Base-by-base conservation (phyloP, 208 protist genomes). In the Phytomonas francai region DNA sequence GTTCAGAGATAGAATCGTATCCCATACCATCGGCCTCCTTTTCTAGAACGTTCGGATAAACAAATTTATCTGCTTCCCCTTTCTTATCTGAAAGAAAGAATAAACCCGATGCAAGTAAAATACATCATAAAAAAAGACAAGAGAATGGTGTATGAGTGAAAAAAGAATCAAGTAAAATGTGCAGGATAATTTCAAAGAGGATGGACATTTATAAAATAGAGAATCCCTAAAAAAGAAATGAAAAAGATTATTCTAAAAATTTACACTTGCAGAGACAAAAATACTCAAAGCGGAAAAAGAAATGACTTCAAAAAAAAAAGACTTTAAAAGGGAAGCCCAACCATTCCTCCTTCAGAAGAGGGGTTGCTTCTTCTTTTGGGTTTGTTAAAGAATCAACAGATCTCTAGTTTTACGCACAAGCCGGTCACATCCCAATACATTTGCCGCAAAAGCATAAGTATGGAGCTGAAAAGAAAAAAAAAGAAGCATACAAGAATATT, bases 311-410 rank as follows among this genome's bases (percentile, higher is more conserved):
- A 19, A 34, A 62, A 54, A 63, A 62, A 60, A 59, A 31, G 3
- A 51, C 28, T 5, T 31, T 39, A 8, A 11, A 45, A 69, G 16
- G 8, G 33, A 29, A 27, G 16, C 77, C 67, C 83, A 88, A 85
- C 54, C 87, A 78, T 71, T 93, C 83, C 67, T 87, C 82, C 57
- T 88, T 79, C 30, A 88, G 12, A 70, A 57, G 63, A 67, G 33
- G 32, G 54, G 33, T 25, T 6, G 49, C 34, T 54, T 57, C 39
- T 29, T 27, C 30, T 67, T 51, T 36, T 33, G 32, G 4, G 25
- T 28, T 61, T 34, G 22, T 30, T 39, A 33, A 42, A 54, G 54
- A 67, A 32, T 49, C 27, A 67, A 59, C 31, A 6, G 9, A 33
- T 33, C 22, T 3, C 16, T 61, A 19, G 57, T 61, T 14, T 33